A percentile compares a stretch with the other conserved stretches of the same genome.
Conservation (phyloP, 495 filamentous ascomycete species). For the Podospora tetraspora region DNA sequence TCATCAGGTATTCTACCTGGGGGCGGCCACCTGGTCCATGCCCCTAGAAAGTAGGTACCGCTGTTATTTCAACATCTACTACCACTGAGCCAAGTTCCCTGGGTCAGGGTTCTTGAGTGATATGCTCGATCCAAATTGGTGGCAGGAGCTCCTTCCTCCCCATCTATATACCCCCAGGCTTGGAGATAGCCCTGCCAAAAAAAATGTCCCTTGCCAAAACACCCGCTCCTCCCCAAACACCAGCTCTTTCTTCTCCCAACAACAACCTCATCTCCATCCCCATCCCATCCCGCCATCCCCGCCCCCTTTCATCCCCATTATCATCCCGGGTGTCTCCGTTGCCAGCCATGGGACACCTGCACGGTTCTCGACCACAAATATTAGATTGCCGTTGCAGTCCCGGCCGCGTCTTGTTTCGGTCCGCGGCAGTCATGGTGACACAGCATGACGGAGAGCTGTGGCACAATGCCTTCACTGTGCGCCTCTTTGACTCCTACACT, state of each 20-base stretch:
- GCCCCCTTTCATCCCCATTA: not conserved
- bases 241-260: not conserved
- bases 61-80: no score
- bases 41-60: no score
- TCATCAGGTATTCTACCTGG: no score
- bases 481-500: not conserved
- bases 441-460: not conserved
- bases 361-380: not conserved
- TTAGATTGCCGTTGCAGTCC: conserved; percentile 1
- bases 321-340: not conserved
- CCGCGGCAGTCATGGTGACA: not conserved
- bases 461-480: not conserved
- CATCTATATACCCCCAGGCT: not conserved
- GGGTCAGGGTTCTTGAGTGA: not conserved
- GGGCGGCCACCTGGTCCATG: no score
- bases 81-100: no score
- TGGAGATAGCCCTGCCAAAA: not conserved
- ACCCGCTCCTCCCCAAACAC: not conserved
- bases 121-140: not conserved
- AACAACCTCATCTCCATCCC: not conserved
- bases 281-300: not conserved
- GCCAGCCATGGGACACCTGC: not conserved
- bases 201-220: not conserved
- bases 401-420: not conserved
- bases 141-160: not conserved